phyloP scores from a whole-genome alignment of 495 filamentous ascomycete genomes.

The Penicillium egyptiacum region DNA sequence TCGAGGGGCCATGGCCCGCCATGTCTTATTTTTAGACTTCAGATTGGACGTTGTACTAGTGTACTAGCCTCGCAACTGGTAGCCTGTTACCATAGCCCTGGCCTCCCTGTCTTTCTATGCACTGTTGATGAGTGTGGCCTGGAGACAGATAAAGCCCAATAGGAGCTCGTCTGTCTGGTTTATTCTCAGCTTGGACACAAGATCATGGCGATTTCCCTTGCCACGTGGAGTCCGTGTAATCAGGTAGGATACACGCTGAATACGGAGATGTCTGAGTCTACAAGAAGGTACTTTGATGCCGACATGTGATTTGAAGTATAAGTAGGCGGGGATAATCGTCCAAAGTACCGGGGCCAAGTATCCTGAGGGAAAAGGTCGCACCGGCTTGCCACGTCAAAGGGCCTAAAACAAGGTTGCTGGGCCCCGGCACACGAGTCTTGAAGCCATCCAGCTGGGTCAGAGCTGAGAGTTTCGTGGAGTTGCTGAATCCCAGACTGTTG shows the following conservation, averaged over 20 bases:
- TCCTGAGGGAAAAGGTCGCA: neutral
- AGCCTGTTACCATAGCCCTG: neutral
- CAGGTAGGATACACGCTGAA: neutral
- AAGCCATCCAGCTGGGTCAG: neutral
- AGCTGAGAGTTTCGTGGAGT: slow-evolving; percentile 8
- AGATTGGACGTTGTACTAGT: neutral
- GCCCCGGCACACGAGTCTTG: neutral
- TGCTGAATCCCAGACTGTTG: slow-evolving; percentile 13
- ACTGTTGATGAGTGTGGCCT: neutral
- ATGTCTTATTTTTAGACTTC: slow-evolving; percentile 14
- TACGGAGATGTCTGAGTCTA: slow-evolving; percentile 5
- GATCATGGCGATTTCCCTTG: neutral
- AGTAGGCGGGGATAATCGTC: neutral
- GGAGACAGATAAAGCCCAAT: neutral
- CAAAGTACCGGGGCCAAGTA: slow-evolving; percentile 4
- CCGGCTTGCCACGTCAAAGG: slow-evolving; percentile 2
- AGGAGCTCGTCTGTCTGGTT: neutral
- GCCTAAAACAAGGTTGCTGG: neutral
- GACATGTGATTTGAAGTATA: slow-evolving; percentile 6
- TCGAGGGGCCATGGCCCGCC: neutral
- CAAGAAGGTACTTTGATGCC: neutral
- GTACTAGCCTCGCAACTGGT: neutral
- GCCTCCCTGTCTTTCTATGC: neutral
- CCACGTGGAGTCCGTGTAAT: slow-evolving; percentile 6
- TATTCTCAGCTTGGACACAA: neutral